A percentile compares a stretch with the other conserved stretches of the same genome.
phyloP scores from a whole-genome alignment of 306 rosid genomes.

The Sechiopsis laciniata region DNA sequence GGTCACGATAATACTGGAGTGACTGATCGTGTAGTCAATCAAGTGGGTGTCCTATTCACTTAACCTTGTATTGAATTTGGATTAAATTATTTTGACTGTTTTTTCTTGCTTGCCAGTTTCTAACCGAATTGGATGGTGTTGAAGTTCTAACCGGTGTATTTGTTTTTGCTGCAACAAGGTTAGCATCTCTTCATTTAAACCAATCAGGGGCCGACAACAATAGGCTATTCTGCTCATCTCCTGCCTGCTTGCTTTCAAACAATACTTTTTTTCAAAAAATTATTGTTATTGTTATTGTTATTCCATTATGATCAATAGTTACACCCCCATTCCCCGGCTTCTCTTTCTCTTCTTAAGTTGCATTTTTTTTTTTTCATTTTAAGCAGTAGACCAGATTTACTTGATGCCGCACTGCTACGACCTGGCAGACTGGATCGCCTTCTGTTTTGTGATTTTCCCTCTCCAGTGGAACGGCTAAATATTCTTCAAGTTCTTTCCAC shows the following conservation, averaged over 20 bases:
- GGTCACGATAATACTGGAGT: constrained; percentile 99
- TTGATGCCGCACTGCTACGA: constrained; percentile 90
- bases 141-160: constrained; percentile 91
- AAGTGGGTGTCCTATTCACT: constrained; percentile 41
- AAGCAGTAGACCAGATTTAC: constrained; percentile 97
- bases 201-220: background rate
- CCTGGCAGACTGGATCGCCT: constrained; percentile 97
- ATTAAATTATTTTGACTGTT: constrained; percentile 26
- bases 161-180: constrained; percentile 99
- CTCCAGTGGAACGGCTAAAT: constrained; percentile 67
- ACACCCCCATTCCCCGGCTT: background rate
- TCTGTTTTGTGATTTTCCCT: constrained; percentile 87
- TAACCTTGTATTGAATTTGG: constrained; percentile 13
- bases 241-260: background rate
- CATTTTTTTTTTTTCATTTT: constrained; percentile 30
- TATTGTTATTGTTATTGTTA: background rate
- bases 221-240: background rate
- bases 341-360: background rate
- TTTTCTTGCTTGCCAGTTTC: constrained; percentile 64
- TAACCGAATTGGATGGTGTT: constrained; percentile 92
- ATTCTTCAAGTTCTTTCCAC: constrained; percentile 76
- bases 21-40: constrained; percentile 96
- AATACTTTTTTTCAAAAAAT: background rate
- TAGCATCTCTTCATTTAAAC: constrained; percentile 31
- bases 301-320: background rate